Base-by-base conservation (phyloP, 2,329 filamentous ascomycete genomes). In the Aspergillus tamarii region DNA sequence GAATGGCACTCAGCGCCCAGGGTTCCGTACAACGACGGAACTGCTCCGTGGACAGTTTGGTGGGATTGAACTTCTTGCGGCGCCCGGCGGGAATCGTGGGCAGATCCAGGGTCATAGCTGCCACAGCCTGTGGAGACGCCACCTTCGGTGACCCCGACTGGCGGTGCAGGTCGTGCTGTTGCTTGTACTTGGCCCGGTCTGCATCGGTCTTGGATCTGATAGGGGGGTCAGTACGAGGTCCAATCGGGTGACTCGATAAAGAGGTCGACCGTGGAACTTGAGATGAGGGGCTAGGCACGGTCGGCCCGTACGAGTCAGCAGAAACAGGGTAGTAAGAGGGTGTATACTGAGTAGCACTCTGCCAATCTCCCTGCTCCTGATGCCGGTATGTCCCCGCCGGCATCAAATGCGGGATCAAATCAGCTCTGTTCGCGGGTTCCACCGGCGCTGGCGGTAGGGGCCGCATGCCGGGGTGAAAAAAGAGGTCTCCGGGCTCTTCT, bases 131-230 rank as follows among this genome's bases (percentile, higher is more conserved):
- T 80, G 54, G 83, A 12, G 81, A 80, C 41, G 91, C 86, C 74
- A 88, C 43, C 55, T 72, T 71, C 4, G 73, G 66, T 7, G 72
- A 65, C 10, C 73, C 73, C 26, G 82, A 73, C 54, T 86, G 84
- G 48, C 81, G 77, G 10, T 82, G 76, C 32, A 85, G 76, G 54
- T 85, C 84, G 59, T 85, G 83, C 67, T 87, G 84, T 69, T 85
- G 83, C 66, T 73, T 84, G 67, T 81, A 81, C 71, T 80, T 84
- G 65, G 77, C 82, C 67, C 86, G 84, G 76, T 96, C 91, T 45
- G 94, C 94, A 80, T 99, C 95, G 10, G 95, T 99, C 78, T 96
- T 94, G 41, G 95, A 97, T 63, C 95, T 88, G 45, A 92, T 90
- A n/a, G 95, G 93, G 34, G 93, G 86, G 67, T 91, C 86, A 34